Percentiles rank a stretch among this genome's conserved stretches.
Conservation (phyloP, 2,329 filamentous ascomycete genomes). For the Sporothrix mexicana region DNA sequence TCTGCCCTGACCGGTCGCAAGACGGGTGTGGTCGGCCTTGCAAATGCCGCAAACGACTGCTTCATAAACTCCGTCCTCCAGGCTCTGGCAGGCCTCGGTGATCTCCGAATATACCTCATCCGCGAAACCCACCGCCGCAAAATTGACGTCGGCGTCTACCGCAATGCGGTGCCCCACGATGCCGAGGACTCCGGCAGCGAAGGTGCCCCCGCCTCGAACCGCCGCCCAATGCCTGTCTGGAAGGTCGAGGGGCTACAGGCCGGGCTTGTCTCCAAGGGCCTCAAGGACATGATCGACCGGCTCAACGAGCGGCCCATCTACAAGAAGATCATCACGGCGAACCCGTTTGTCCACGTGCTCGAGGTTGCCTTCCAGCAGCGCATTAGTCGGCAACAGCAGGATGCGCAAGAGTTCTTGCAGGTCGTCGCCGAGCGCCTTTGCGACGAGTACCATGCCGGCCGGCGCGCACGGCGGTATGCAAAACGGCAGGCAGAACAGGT, state of each 20-base stretch:
- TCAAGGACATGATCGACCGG: slow-evolving; percentile 91
- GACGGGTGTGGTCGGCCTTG: slow-evolving; percentile 85
- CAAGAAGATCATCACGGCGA: slow-evolving; percentile 89
- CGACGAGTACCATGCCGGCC: slow-evolving; percentile 90
- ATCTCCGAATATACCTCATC: slow-evolving; percentile 90
- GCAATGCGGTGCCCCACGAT: slow-evolving; percentile 59
- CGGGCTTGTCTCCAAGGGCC: slow-evolving; percentile 80
- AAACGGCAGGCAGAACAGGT: slow-evolving; percentile 44
- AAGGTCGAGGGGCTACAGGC: slow-evolving; percentile 73
- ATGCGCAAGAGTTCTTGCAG: slow-evolving; percentile 96
- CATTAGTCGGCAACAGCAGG: slow-evolving; percentile 93
- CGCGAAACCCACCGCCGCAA: slow-evolving; percentile 84
- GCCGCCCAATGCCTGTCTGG: slow-evolving; percentile 57
- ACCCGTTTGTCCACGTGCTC: slow-evolving; percentile 80
- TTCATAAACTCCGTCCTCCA: slow-evolving; percentile 98
- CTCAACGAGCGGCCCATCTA: slow-evolving; percentile 93
- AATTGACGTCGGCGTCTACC: slow-evolving; percentile 79
- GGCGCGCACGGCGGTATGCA: slow-evolving; percentile 70
- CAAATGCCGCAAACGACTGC: slow-evolving; percentile 92
- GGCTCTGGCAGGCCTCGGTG: slow-evolving; percentile 85
- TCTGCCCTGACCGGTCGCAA: slow-evolving; percentile 59
- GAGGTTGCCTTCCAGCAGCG: slow-evolving; percentile 87
- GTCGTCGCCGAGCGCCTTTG: slow-evolving; percentile 89
- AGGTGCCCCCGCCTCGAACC: slow-evolving; percentile 24
- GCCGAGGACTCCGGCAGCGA: slow-evolving; percentile 30